phyloP scores from a whole-genome alignment of 495 filamentous ascomycete species.

The Podospora fimiseda region DNA sequence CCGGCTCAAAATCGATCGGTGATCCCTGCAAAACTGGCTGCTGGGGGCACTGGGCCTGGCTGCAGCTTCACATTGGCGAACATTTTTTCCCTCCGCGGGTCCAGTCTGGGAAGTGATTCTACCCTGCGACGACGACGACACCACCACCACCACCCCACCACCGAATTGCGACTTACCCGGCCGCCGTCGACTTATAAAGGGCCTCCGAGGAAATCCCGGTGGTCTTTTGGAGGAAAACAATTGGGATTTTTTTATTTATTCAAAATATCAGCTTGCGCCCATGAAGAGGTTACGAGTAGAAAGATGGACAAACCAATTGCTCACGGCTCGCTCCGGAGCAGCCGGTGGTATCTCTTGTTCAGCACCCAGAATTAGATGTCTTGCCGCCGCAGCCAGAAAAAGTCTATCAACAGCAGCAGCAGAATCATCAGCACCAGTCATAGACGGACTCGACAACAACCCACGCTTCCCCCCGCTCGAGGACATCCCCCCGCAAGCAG shows the following conservation, averaged over 20 bases:
- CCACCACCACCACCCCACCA: slow-evolving; percentile 4
- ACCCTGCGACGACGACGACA: slow-evolving; percentile 11
- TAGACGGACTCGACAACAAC: slow-evolving; percentile 15
- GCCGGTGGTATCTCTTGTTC: slow-evolving; percentile 34
- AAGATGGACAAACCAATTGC: slow-evolving; percentile 32
- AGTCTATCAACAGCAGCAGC: slow-evolving; percentile 19
- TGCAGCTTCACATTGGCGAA: slow-evolving; percentile 24
- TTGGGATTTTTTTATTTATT: background rate
- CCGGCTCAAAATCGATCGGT: no score
- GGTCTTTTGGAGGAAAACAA: background rate
- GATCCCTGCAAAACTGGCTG: slow-evolving; percentile 20
- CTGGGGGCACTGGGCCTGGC: background rate
- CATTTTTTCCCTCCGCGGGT: slow-evolving; percentile 25
- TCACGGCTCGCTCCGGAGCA: slow-evolving; percentile 22
- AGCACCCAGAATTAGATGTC: slow-evolving; percentile 23
- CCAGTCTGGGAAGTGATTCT: slow-evolving; percentile 6
- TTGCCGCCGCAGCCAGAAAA: slow-evolving; percentile 8
- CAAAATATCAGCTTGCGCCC: slow-evolving; percentile 6
- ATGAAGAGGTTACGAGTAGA: slow-evolving; percentile 40
- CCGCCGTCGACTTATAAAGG: background rate
- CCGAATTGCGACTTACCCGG: background rate
- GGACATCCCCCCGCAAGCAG: slow-evolving; percentile 16
- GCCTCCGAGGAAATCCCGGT: background rate
- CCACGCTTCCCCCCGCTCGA: slow-evolving; percentile 24
- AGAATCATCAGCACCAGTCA: background rate